Conservation (phyloP, 352 stramenopile genomes). For the Halophytophthora polymorphica region DNA sequence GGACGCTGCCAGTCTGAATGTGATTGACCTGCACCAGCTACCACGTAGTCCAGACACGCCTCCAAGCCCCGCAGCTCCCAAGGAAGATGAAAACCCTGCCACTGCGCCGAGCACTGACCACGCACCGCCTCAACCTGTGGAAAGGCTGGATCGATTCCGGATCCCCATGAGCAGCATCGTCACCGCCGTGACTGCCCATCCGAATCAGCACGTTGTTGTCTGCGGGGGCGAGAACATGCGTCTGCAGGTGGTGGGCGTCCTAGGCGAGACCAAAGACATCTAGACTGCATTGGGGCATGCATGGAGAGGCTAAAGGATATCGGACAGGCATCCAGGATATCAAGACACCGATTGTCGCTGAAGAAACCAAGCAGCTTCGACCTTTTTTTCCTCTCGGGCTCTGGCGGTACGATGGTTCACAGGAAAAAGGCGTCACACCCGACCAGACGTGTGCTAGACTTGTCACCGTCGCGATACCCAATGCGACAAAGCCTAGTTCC, state of each 20-base stretch:
- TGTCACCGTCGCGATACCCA: too few relatives aligned
- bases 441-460: too few relatives aligned
- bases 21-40: slow-evolving; percentile 54
- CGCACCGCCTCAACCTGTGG: slow-evolving; percentile 13
- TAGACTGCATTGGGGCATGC: not conserved
- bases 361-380: too few relatives aligned
- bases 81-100: not conserved
- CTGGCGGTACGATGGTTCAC: too few relatives aligned
- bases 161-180: slow-evolving; percentile 41
- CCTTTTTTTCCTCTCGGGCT: too few relatives aligned
- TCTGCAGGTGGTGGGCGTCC: slow-evolving; percentile 27
- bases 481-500: too few relatives aligned
- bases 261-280: slow-evolving; percentile 1
- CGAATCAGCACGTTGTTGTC: slow-evolving; percentile 40
- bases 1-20: slow-evolving; percentile 35
- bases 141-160: slow-evolving; percentile 44
- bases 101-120: not conserved
- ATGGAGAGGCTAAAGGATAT: too few relatives aligned
- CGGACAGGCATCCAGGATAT: too few relatives aligned
- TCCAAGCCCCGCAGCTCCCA: not conserved
- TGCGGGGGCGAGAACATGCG: slow-evolving; percentile 44
- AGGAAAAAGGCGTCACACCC: too few relatives aligned
- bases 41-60: not conserved
- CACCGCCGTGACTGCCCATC: slow-evolving; percentile 45
- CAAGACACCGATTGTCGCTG: too few relatives aligned